Percentiles rank a stretch among this genome's conserved stretches.
These are phyloP conservation scores for Claviceps pusilla DNA, from an alignment of 2,329 filamentous ascomycete genomes.

Conservation along the genomic window DNA sequence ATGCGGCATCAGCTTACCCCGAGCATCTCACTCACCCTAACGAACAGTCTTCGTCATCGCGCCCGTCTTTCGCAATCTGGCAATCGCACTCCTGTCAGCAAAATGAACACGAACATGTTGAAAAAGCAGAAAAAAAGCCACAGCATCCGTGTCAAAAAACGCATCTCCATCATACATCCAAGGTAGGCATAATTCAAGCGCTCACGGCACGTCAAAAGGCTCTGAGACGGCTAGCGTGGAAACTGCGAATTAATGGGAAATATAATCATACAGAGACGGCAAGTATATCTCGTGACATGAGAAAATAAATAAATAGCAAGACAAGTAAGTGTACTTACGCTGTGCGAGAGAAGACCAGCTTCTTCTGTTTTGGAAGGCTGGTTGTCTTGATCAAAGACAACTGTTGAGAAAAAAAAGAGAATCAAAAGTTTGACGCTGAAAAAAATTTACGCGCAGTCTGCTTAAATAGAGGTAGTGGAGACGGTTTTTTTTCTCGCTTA, in stretches of 20 bases:
- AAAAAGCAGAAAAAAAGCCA: neutral
- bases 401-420: neutral
- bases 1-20: no score
- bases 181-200: slow-evolving; percentile 4
- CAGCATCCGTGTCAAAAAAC: neutral
- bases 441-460: neutral
- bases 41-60: no score
- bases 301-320: neutral
- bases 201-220: slow-evolving; percentile 4
- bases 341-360: neutral
- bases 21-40: no score
- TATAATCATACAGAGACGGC: slow-evolving; percentile 2
- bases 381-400: neutral
- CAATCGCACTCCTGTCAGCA: neutral
- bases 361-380: neutral
- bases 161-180: slow-evolving; percentile 4
- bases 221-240: slow-evolving; percentile 5
- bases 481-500: neutral
- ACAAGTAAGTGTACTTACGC: neutral
- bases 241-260: slow-evolving; percentile 4
- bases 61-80: neutral
- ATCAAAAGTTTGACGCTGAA: neutral
- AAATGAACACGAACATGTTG: neutral
- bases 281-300: no score
- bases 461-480: slow-evolving; percentile 1